Evolutionary conservation across 805 yeast genomes (phyloP), one percentile per base, ranked within the genome.

Genomic region (Osmozyma mogii): DNA sequence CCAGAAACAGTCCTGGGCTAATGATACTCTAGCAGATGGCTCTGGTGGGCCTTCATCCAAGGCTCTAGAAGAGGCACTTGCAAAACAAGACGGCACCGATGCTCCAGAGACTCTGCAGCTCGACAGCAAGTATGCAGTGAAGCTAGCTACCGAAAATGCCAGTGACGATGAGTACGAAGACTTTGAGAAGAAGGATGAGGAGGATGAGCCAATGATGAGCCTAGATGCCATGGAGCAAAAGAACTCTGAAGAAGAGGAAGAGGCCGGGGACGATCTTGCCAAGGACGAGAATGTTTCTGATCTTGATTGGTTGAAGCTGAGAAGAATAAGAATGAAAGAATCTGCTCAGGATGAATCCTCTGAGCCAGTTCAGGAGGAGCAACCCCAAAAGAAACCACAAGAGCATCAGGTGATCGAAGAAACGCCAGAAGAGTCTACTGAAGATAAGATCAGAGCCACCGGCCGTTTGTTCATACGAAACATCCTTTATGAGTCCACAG

Each of bases 391-490:
- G 24, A 24, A 31, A 25, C 13, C 34, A 3, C 21, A 27, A 19
- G 11, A 25, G 29, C 9, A 12, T 26, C 27, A 19, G 23, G 12
- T 29, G 25, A n/a, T 27, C n/a, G 53, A 45, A 20, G 38, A 40
- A 26, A 44, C 66, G 2, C 60, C 60, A 9, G 76, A 74, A 39
- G 78, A 72, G 31, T 49, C 54, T 15, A 60, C 61, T 3, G 65
- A 68, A 9, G 58, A 60, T 17, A 70, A 73, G 35, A 78, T 85
- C 25, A 53, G 60, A 13, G 56, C 66, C 32, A 81, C 95, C 0
- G 89, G 94, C 5, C 74, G 98, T 39, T 61, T 92, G 27, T 92
- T 92, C 54, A 55, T 92, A 28, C 75, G 98, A 61, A 92, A 92
- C 49, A 80, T 92, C 27, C 65, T 77, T 4, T 92, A 85, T 45